Evolutionary conservation across 176 grass and related monocot genomes (phyloP).

Genomic region (Otatea glauca): DNA sequence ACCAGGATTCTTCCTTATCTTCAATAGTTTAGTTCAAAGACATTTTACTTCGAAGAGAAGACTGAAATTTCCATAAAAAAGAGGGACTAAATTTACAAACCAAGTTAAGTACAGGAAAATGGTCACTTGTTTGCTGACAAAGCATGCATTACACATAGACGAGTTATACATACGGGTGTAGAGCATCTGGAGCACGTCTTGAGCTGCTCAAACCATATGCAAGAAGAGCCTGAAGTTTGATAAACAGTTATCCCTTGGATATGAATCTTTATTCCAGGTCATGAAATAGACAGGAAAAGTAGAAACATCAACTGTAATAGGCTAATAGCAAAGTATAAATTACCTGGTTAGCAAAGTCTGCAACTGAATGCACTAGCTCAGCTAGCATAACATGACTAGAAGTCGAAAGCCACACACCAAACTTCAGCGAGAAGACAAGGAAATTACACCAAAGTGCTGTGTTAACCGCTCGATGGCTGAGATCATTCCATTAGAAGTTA

Average conservation of each 20-base stretch:
- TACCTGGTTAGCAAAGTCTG: slow-evolving; percentile 98
- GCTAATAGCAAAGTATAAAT: slow-evolving; percentile 19
- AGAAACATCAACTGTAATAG: slow-evolving; percentile 21
- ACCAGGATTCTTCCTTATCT: slow-evolving; percentile 12
- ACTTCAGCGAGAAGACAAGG: slow-evolving; percentile 96
- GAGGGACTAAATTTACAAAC: background rate
- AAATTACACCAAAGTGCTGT: slow-evolving; percentile 97
- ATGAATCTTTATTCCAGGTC: slow-evolving; percentile 8
- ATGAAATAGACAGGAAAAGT: slow-evolving; percentile 30
- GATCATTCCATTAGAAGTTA: slow-evolving; percentile 44
- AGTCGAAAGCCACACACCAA: slow-evolving; percentile 92
- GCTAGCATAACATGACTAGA: slow-evolving; percentile 99
- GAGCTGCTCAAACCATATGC: slow-evolving; percentile 97
- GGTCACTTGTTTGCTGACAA: slow-evolving; percentile 10
- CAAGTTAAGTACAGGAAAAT: slow-evolving; percentile 16
- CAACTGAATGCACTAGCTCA: slow-evolving; percentile 84
- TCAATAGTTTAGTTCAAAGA: slow-evolving; percentile 13
- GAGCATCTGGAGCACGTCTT: slow-evolving; percentile 90
- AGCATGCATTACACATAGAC: slow-evolving; percentile 24
- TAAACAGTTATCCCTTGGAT: slow-evolving; percentile 7
- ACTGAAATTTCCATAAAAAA: background rate
- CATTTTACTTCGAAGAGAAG: slow-evolving; percentile 26
- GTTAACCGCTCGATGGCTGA: slow-evolving; percentile 92
- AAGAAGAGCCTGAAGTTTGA: slow-evolving; percentile 78
- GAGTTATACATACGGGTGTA: slow-evolving; percentile 81